Evolutionary conservation across 208 protist species (phyloP).

Genomic region (Leptomonas pyrrhocoris): DNA sequence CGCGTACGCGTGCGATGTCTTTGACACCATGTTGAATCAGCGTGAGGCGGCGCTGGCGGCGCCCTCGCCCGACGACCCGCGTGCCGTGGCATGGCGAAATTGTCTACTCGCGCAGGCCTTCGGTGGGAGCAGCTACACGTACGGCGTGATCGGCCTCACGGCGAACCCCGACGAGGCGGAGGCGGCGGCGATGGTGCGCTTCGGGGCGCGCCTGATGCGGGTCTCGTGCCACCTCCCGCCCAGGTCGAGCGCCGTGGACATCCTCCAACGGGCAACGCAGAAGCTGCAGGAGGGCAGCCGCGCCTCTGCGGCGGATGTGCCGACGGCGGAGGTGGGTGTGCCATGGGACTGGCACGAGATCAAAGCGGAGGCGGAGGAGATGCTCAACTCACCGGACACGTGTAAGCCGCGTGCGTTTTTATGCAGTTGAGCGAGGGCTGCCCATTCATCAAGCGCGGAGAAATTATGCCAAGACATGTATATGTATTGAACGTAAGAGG

Average conservation of each 20-base stretch:
- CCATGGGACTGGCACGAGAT: slow-evolving; percentile 37
- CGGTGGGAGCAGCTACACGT: slow-evolving; percentile 12
- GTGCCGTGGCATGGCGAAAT: slow-evolving; percentile 4
- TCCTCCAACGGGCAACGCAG: slow-evolving; percentile 19
- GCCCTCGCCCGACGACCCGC: slow-evolving; percentile 5
- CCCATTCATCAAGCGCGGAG: too few relatives aligned
- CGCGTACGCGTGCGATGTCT: slow-evolving; percentile 12
- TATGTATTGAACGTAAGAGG: too few relatives aligned
- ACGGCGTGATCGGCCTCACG: slow-evolving; percentile 29
- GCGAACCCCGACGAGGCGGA: slow-evolving; percentile 12
- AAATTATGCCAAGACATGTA: too few relatives aligned
- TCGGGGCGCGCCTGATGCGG: slow-evolving; percentile 22
- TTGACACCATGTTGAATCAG: slow-evolving; percentile 20
- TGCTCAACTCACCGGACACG: slow-evolving; percentile 38
- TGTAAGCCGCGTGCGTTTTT: slow-evolving; percentile 46
- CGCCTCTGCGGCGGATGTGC: background rate
- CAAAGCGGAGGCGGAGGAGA: slow-evolving; percentile 40
- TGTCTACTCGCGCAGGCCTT: slow-evolving; percentile 22
- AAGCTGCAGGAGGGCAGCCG: background rate
- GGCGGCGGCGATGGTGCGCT: slow-evolving; percentile 24
- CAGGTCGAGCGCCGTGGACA: slow-evolving; percentile 16
- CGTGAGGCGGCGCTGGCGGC: slow-evolving; percentile 17
- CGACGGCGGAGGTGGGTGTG: background rate
- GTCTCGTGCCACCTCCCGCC: slow-evolving; percentile 17
- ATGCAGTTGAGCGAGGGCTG: slow-evolving; percentile 7